These are phyloP conservation scores for Heliosperma pusillum DNA, from an alignment of 148 eudicot species.

Conservation along the genomic window DNA sequence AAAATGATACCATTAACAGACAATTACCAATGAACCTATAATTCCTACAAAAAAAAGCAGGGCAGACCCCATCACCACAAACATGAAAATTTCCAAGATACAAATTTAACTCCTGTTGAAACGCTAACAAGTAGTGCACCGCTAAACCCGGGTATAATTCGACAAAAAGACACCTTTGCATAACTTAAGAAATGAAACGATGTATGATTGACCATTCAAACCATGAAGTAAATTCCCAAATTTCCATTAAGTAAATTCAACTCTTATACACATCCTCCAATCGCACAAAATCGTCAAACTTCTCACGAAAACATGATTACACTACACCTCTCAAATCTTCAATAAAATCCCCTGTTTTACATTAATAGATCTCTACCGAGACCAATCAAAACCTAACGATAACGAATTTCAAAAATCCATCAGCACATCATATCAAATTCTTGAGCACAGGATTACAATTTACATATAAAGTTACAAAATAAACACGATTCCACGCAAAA, in stretches of 20 bases:
- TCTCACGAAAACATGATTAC: background rate
- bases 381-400: background rate
- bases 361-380: background rate
- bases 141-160: background rate
- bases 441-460: background rate
- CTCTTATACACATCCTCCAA: background rate
- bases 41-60: background rate
- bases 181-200: background rate
- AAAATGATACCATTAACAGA: background rate
- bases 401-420: background rate
- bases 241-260: slow-evolving; percentile 3
- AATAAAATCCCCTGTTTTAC: background rate
- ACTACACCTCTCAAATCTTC: background rate
- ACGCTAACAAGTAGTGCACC: background rate
- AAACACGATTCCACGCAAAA: background rate
- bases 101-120: background rate
- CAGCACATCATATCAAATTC: background rate
- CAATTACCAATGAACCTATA: background rate
- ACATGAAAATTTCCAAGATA: background rate
- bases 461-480: background rate
- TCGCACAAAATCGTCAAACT: background rate
- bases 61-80: background rate
- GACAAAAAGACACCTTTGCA: background rate
- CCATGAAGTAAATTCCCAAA: background rate
- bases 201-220: background rate